These are phyloP conservation scores for Isoetes taiwanensis DNA, from an alignment of 75 land plant species.

Conservation along the genomic window DNA sequence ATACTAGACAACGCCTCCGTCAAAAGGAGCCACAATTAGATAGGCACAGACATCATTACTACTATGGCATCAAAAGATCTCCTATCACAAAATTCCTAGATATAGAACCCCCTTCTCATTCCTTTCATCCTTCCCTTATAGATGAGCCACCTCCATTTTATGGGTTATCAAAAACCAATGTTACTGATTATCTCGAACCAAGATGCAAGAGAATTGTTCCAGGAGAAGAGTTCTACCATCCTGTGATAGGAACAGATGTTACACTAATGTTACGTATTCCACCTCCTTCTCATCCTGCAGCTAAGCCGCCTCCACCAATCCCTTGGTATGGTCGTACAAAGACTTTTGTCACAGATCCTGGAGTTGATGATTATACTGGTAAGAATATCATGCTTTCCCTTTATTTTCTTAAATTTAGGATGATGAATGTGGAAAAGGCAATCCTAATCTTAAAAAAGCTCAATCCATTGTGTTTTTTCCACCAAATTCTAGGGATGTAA, in stretches of 20 bases:
- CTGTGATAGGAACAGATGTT: background rate
- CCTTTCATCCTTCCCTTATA: background rate
- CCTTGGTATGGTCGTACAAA: slow-evolving; percentile 1
- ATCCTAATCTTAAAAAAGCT: too few species aligned
- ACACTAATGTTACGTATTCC: background rate
- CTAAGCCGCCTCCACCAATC: background rate
- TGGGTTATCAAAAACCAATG: background rate
- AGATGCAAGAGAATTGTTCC: background rate
- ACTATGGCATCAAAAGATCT: background rate
- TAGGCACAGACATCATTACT: background rate
- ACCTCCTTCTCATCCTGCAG: background rate
- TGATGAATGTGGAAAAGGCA: too few species aligned
- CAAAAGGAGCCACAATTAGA: background rate
- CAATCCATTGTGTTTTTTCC: too few species aligned
- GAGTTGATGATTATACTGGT: slow-evolving; percentile 1
- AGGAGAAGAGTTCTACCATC: background rate
- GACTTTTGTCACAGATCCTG: slow-evolving; percentile 8
- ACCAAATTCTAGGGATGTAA: too few species aligned
- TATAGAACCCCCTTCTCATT: background rate
- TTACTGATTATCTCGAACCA: background rate
- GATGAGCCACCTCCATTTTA: background rate
- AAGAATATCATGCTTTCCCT: too few species aligned
- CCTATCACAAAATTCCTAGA: background rate
- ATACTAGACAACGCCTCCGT: background rate
- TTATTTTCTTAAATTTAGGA: too few species aligned